Percentiles rank a stretch among this genome's conserved stretches.
phyloP scores from a whole-genome alignment of 1,139 yeast species.

The Candida sp. region DNA sequence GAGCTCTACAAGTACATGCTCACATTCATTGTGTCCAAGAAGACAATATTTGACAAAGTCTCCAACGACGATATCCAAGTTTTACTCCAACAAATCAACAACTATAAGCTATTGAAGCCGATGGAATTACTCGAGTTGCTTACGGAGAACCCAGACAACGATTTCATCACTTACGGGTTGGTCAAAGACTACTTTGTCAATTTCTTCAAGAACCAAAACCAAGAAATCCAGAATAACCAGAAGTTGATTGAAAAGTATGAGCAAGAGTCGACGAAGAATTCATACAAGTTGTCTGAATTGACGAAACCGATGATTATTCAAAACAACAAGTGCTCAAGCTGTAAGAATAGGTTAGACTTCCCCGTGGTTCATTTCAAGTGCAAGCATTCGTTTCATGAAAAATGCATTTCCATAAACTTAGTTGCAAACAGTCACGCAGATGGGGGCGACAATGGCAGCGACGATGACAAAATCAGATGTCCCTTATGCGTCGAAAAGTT shows the following conservation, averaged over 20 bases:
- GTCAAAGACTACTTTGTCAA: slow-evolving; percentile 73
- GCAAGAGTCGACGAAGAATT: slow-evolving; percentile 63
- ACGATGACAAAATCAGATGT: slow-evolving; percentile 44
- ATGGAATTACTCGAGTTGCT: slow-evolving; percentile 76
- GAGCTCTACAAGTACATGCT: slow-evolving; percentile 72
- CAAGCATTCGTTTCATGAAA: slow-evolving; percentile 84
- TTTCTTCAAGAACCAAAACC: slow-evolving; percentile 61
- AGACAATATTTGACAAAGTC: slow-evolving; percentile 54
- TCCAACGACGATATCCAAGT: slow-evolving; percentile 46
- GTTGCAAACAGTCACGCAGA: slow-evolving; percentile 17
- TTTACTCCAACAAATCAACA: slow-evolving; percentile 58
- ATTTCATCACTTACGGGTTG: slow-evolving; percentile 73
- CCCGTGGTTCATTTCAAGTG: slow-evolving; percentile 90
- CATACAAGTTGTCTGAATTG: slow-evolving; percentile 56
- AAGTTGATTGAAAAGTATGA: slow-evolving; percentile 73
- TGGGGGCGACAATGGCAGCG: slow-evolving; percentile 12
- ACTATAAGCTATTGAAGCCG: slow-evolving; percentile 65
- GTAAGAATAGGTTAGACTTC: slow-evolving; percentile 70
- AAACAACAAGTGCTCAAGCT: slow-evolving; percentile 71
- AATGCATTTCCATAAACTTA: slow-evolving; percentile 64
- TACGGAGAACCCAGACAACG: slow-evolving; percentile 35
- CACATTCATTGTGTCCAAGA: slow-evolving; percentile 64
- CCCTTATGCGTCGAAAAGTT: slow-evolving; percentile 75
- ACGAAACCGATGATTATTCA: slow-evolving; percentile 67
- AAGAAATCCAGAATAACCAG: slow-evolving; percentile 70